Percentiles rank a stretch among this genome's conserved stretches.
Evolutionary conservation across 176 grass and related monocot genomes (phyloP).

Genomic region (Phragmites australis): DNA sequence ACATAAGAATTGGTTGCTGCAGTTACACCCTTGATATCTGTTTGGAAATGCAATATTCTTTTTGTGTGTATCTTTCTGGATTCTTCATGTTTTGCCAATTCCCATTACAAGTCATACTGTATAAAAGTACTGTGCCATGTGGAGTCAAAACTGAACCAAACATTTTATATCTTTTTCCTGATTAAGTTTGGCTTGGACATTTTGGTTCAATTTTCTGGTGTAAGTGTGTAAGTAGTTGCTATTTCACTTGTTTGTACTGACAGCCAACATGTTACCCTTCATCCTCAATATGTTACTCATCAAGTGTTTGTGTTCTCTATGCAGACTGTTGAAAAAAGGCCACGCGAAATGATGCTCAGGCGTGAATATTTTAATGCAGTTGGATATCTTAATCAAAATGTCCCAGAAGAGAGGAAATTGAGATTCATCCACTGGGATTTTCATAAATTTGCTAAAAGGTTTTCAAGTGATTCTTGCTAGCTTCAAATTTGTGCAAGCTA

Average conservation of each 20-base stretch:
- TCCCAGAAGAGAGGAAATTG: slow-evolving; percentile 83
- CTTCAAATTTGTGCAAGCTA: slow-evolving; percentile 19
- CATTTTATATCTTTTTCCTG: slow-evolving; percentile 9
- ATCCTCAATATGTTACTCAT: not conserved
- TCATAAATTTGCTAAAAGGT: slow-evolving; percentile 99
- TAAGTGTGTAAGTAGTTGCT: not conserved
- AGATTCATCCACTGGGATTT: slow-evolving; percentile 99
- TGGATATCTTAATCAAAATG: slow-evolving; percentile 95
- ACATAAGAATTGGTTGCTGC: not conserved
- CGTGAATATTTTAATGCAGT: slow-evolving; percentile 91
- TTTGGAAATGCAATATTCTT: not conserved
- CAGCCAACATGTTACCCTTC: slow-evolving; percentile 2
- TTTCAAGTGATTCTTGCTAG: slow-evolving; percentile 33
- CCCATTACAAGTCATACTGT: not conserved
- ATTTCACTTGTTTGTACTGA: slow-evolving; percentile 25
- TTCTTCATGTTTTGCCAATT: slow-evolving; percentile 36
- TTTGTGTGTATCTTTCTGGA: slow-evolving; percentile 13
- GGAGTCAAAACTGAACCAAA: slow-evolving; percentile 3
- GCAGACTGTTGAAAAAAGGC: slow-evolving; percentile 99
- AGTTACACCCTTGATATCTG: not conserved
- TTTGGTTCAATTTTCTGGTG: not conserved
- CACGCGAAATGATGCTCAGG: slow-evolving; percentile 98
- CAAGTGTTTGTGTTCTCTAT: slow-evolving; percentile 29
- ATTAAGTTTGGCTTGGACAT: not conserved
- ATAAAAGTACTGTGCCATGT: slow-evolving; percentile 14